Base-by-base conservation (phyloP, 2,329 filamentous ascomycete genomes). In the Sporothrix brunneoviolacea region DNA sequence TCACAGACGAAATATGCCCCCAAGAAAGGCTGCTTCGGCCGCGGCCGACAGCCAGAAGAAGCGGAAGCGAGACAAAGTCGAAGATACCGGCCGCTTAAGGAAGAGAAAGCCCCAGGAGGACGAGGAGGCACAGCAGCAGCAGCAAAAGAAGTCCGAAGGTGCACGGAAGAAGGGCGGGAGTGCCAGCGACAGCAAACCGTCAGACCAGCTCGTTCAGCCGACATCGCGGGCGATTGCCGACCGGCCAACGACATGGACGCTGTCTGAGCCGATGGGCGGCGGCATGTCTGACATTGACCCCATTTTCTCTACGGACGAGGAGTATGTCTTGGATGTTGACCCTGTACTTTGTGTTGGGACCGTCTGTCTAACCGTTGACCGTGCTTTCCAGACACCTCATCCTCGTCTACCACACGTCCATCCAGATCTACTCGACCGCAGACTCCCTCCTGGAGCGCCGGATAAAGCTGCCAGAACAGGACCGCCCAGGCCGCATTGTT, bases 401-500 rank as follows among this genome's bases (percentile, higher is more conserved):
- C 51, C 66, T 95, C 50, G 80, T 84, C 28, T 88, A 88, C 61
- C 79, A 83, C 54, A 83, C 80, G 24, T 84, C 84, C 9, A 73
- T 96, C 48, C 86, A 90, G 64, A 77, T 95, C 22, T 95, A 93
- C 67, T 86, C 87, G 2, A 80, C 88, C 27, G 73, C 80, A 56
- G 90, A 89, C 49, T 97, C 93, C 2, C 78, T 94, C 44, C 79
- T 94, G 19, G 74, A 88, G 40, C 83, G 88, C 58, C 80, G 82
- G 50, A 83, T 96, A 43, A 70, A 77, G 12, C 70, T 84, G 57
- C 71, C 58, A 8, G 59, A 57, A n/a, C 54, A 59, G n/a, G 55
- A 64, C 40, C 62, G 33, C 54, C 51, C 37, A 51, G 64, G 51
- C 58, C 62, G 37, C 62, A 64, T 73, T 27, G 64, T 71, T 5